phyloP scores from a whole-genome alignment of 441 rosid species.

The Codiaeum variegatum region DNA sequence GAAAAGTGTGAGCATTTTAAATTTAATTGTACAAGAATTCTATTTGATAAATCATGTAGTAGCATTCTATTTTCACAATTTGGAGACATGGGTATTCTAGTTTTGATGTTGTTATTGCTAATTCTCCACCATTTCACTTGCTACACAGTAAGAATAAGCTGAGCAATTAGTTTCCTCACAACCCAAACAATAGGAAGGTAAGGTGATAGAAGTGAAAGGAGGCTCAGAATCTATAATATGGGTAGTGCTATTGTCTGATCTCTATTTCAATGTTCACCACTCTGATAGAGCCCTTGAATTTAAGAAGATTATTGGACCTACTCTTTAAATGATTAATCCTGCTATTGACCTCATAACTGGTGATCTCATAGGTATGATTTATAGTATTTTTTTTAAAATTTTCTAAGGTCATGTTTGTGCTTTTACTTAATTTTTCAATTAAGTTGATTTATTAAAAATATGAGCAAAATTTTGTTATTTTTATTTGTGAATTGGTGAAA shows the following conservation, averaged over 20 bases:
- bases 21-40: too few relatives aligned
- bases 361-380: constrained; percentile 77
- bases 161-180: constrained; percentile 21
- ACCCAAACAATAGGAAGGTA: constrained; percentile 25
- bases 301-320: constrained; percentile 47
- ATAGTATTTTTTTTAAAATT: background rate
- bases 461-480: background rate
- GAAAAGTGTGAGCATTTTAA: too few relatives aligned
- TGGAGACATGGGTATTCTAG: constrained; percentile 12
- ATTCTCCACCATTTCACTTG: constrained; percentile 2
- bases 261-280: constrained; percentile 88
- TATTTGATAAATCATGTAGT: too few relatives aligned
- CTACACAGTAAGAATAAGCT: constrained; percentile 7
- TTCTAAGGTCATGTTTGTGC: background rate
- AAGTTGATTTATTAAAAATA: background rate
- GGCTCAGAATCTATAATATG: constrained; percentile 72
- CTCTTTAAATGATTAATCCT: constrained; percentile 75
- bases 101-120: constrained; percentile 18
- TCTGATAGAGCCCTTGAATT: constrained; percentile 81
- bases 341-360: constrained; percentile 86
- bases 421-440: background rate
- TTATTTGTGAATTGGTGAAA: background rate
- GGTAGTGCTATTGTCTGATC: constrained; percentile 95
- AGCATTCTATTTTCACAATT: background rate
- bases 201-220: constrained; percentile 49